Evolutionary conservation across 345 rosid species (phyloP).

Genomic region (Mercurialis annua): DNA sequence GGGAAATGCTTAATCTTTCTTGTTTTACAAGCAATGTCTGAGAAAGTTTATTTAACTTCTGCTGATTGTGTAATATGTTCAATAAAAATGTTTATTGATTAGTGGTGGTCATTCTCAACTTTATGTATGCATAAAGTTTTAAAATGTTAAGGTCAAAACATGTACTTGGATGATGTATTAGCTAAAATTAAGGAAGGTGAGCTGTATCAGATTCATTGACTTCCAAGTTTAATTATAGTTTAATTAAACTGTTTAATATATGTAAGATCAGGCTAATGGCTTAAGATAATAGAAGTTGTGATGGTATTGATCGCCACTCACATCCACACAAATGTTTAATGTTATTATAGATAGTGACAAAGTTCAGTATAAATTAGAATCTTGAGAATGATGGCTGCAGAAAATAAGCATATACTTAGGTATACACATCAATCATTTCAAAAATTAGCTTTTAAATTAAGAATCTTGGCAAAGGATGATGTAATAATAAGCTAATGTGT

Average conservation of each 20-base stretch:
- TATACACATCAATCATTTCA: neutral
- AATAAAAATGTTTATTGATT: neutral
- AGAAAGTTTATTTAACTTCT: neutral
- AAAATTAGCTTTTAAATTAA: neutral
- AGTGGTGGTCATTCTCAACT: neutral
- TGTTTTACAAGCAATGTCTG: neutral
- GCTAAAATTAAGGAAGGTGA: neutral
- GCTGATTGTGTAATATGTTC: neutral
- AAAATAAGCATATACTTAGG: neutral
- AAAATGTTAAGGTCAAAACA: neutral
- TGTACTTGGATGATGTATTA: neutral
- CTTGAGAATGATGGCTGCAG: neutral
- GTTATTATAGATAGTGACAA: neutral
- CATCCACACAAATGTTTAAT: neutral
- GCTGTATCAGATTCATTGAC: constrained; percentile 10
- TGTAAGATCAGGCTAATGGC: neutral
- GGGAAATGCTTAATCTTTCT: neutral
- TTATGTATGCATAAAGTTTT: neutral
- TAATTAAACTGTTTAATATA: neutral
- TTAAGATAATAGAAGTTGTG: neutral
- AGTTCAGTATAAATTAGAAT: neutral
- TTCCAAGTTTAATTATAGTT: neutral
- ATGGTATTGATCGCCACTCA: neutral
- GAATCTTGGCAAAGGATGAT: neutral
- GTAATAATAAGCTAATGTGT: neutral